phyloP scores from a whole-genome alignment of 257 asterid genomes.

The Lantana camara region DNA sequence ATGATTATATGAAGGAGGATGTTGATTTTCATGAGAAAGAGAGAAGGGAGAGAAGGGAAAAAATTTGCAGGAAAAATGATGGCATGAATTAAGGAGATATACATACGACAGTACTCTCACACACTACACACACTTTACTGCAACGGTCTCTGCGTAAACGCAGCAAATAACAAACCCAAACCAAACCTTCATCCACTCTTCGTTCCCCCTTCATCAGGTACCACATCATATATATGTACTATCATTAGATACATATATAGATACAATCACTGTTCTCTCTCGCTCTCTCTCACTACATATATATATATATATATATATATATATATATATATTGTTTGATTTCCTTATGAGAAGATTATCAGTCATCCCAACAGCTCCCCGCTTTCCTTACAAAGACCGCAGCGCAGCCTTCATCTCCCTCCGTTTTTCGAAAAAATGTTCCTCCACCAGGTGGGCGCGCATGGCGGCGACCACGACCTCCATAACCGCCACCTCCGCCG shows the following conservation, averaged over 20 bases:
- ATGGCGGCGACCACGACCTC: constrained; percentile 34
- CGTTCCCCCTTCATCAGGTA: background rate
- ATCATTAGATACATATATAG: background rate
- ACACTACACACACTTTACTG: background rate
- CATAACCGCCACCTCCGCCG: background rate
- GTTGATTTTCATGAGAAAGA: background rate
- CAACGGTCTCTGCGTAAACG: constrained; percentile 9
- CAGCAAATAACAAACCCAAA: constrained; percentile 18
- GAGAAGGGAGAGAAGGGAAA: background rate
- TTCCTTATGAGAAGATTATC: constrained; percentile 52
- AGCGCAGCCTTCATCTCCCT: constrained; percentile 18
- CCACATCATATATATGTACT: constrained; percentile 5
- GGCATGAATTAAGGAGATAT: background rate
- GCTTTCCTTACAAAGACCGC: constrained; percentile 20
- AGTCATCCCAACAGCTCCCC: constrained; percentile 21
- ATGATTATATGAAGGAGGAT: background rate
- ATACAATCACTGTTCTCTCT: too few species aligned
- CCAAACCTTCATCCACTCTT: constrained; percentile 28
- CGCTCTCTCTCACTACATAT: too few species aligned
- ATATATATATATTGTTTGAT: background rate
- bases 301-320: background rate
- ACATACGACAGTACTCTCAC: background rate
- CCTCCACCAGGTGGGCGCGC: constrained; percentile 22
- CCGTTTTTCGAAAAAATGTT: constrained; percentile 9
- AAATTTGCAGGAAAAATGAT: constrained; percentile 1